Conservation (phyloP, 306 rosid species). For the Sicyos edulis region DNA sequence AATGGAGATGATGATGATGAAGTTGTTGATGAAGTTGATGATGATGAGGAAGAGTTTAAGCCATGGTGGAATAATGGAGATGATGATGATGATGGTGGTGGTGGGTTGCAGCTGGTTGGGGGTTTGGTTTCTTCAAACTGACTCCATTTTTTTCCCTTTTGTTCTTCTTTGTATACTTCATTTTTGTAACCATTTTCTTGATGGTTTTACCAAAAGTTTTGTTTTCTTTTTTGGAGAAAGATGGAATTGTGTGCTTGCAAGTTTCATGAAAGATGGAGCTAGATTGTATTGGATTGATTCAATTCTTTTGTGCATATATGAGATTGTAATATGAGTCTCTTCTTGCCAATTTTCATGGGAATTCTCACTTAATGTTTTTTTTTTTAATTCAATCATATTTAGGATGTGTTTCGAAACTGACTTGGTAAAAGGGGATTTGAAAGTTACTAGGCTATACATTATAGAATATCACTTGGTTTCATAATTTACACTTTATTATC, state of each 20-base stretch:
- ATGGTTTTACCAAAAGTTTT: neutral
- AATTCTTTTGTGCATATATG: neutral
- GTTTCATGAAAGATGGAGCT: neutral
- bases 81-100: slow-evolving; percentile 29
- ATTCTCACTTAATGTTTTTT: neutral
- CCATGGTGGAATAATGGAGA: slow-evolving; percentile 29
- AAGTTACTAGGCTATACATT: too few relatives aligned
- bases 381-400: neutral
- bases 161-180: neutral
- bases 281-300: neutral
- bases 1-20: slow-evolving; percentile 1
- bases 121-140: slow-evolving; percentile 19
- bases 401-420: too few relatives aligned
- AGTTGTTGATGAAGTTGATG: neutral
- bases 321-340: neutral
- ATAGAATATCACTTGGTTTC: too few relatives aligned
- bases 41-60: slow-evolving; percentile 25
- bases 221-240: neutral
- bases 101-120: slow-evolving; percentile 28
- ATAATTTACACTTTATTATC: neutral
- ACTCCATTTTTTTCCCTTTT: neutral
- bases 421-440: too few relatives aligned
- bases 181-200: neutral
- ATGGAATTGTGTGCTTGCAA: neutral
- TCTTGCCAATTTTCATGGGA: neutral